These are phyloP conservation scores for Endogone sp. DNA, from an alignment of 192 early-diverging fungal genomes.

Conservation along the genomic window DNA sequence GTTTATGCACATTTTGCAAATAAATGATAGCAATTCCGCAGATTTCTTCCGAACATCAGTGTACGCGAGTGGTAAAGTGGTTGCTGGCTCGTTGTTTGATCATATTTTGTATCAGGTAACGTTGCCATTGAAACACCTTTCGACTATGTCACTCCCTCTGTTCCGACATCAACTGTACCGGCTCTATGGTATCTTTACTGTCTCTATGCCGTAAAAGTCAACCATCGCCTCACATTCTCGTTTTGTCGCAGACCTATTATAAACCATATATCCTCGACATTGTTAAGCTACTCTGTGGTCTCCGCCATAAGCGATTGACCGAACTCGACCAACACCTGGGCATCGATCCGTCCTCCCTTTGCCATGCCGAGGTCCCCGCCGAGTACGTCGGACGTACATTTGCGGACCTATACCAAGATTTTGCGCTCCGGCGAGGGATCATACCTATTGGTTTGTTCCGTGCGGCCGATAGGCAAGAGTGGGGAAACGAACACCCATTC, in stretches of 20 bases:
- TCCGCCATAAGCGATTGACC: slow-evolving; percentile 18
- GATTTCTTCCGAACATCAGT: slow-evolving; percentile 53
- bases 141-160: too few relatives aligned
- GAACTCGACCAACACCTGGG: not conserved
- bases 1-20: slow-evolving; percentile 44
- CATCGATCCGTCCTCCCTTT: slow-evolving; percentile 29
- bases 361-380: slow-evolving; percentile 36
- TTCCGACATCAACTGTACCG: too few relatives aligned
- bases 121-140: not conserved
- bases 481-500: slow-evolving; percentile 60
- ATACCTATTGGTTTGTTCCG: slow-evolving; percentile 51
- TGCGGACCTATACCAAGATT: slow-evolving; percentile 40
- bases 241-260: slow-evolving; percentile 46
- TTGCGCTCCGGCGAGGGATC: slow-evolving; percentile 48
- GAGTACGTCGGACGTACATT: slow-evolving; percentile 47
- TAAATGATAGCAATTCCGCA: slow-evolving; percentile 33
- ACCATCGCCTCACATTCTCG: too few relatives aligned
- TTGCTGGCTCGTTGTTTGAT: slow-evolving; percentile 50
- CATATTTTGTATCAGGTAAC: slow-evolving; percentile 36
- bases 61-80: slow-evolving; percentile 62
- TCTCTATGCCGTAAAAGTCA: too few relatives aligned
- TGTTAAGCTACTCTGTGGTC: slow-evolving; percentile 59
- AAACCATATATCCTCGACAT: slow-evolving; percentile 55
- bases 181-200: too few relatives aligned
- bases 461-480: slow-evolving; percentile 29